Base-by-base conservation (phyloP, 1,284 basidiomycete genomes). In the Cryptococcus maquisensis region DNA sequence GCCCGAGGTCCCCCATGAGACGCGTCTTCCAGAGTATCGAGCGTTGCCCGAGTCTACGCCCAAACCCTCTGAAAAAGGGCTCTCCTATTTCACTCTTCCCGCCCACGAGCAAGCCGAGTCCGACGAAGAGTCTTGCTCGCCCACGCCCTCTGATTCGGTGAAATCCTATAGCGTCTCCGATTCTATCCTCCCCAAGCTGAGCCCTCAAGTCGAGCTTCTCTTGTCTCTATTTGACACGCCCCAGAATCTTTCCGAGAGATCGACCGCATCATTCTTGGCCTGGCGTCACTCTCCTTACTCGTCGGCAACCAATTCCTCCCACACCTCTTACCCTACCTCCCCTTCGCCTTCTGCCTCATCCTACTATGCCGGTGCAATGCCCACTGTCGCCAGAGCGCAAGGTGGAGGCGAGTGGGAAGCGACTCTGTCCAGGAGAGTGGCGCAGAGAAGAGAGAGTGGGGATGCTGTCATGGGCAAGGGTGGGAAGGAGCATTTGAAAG, bases 361-460 rank as follows among this genome's bases (percentile, higher is more conserved):
- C 8, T 45, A 55, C n/a, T 51, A 54, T 9, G 52, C 20, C 12
- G 51, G 50, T 4, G 59, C 60, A 4, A 67, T 71, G 62, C 72
- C 72, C 16, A 74, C 72, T 0, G 66, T 74, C 3, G 69, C 69
- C 0, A 47, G 65, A 16, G 65, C 66, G 0, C 55, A 63, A 21
- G 71, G 67, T 13, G 66, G 69, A 1, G 68, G 68, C 5, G 71
- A 74, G 43, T 74, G 72, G 72, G 71, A 74, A 57, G 72, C 72
- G 1, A 66, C 58, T 4, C 57, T 72, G 4, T 63, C 59, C 0
- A 60, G 72, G 13, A 61, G 72, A n/a, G 54, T 74, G 9, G 72
- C 72, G 2, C 63, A 66, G 36, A 58, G 71, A 3, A 60, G 66
- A 26, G 65, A 71, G 48, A 36, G 26, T n/a, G 36, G n/a, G 20